These are phyloP conservation scores for Scytalidium lignicola DNA, from an alignment of 2,329 filamentous ascomycete genomes.

Conservation along the genomic window DNA sequence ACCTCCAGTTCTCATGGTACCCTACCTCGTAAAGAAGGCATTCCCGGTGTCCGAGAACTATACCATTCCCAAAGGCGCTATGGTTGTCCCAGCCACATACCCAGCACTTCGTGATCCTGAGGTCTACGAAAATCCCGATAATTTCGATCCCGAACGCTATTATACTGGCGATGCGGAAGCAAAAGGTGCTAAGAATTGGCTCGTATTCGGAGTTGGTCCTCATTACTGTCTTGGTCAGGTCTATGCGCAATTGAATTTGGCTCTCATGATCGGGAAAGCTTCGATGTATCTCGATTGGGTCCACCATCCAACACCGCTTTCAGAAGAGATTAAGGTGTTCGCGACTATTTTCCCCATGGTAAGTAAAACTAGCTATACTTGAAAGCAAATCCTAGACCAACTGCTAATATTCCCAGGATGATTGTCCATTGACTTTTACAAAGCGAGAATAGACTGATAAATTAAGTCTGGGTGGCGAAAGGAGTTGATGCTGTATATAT, in stretches of 20 bases:
- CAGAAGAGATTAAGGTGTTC: slow-evolving; percentile 97
- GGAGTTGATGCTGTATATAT: not conserved
- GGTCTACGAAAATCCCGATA: slow-evolving; percentile 83
- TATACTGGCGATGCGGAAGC: slow-evolving; percentile 78
- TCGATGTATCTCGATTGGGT: slow-evolving; percentile 83
- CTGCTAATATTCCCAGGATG: slow-evolving; percentile 53
- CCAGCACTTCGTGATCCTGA: slow-evolving; percentile 88
- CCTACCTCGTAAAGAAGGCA: slow-evolving; percentile 88
- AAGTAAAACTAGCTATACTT: slow-evolving; percentile 31
- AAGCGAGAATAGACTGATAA: slow-evolving; percentile 7
- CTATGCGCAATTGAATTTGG: slow-evolving; percentile 85
- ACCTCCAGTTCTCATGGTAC: slow-evolving; percentile 95
- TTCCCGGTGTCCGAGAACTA: slow-evolving; percentile 87
- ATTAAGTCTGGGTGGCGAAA: not conserved
- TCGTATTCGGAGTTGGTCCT: slow-evolving; percentile 92
- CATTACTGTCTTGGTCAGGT: slow-evolving; percentile 95
- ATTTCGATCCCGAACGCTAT: slow-evolving; percentile 87
- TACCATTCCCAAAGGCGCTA: slow-evolving; percentile 90
- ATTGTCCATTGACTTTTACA: slow-evolving; percentile 72
- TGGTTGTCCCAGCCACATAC: slow-evolving; percentile 91
- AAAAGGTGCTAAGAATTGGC: slow-evolving; percentile 82
- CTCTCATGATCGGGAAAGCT: slow-evolving; percentile 85
- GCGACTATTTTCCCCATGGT: slow-evolving; percentile 97
- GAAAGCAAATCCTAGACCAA: slow-evolving; percentile 9
- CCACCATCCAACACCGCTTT: slow-evolving; percentile 76